Percentiles rank a stretch among this genome's conserved stretches.
phyloP scores from a whole-genome alignment of 2,329 filamentous ascomycete genomes.

The Ophiostoma sp. region DNA sequence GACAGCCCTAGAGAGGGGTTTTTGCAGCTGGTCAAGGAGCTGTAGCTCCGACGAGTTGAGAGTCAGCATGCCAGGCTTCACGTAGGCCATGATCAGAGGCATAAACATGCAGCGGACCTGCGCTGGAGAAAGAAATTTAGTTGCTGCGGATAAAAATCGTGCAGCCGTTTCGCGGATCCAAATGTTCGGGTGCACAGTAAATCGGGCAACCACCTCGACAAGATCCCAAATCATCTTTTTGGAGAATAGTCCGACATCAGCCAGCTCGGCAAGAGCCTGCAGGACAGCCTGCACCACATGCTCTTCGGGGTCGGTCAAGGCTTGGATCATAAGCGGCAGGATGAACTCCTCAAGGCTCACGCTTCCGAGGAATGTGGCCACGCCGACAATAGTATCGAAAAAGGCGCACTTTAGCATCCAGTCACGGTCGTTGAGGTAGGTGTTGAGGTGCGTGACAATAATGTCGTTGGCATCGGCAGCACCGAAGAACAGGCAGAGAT shows the following conservation, averaged over 20 bases:
- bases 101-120: slow-evolving; percentile 78
- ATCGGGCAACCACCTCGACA: slow-evolving; percentile 73
- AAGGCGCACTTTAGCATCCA: slow-evolving; percentile 97
- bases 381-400: slow-evolving; percentile 90
- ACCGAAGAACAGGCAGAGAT: slow-evolving; percentile 91
- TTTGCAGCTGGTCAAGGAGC: slow-evolving; percentile 76
- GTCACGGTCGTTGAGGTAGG: slow-evolving; percentile 91
- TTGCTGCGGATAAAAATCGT: slow-evolving; percentile 45
- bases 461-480: slow-evolving; percentile 90
- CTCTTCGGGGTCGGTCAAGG: slow-evolving; percentile 86
- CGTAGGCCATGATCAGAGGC: slow-evolving; percentile 73
- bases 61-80: slow-evolving; percentile 62
- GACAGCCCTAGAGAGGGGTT: slow-evolving; percentile 69
- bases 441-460: slow-evolving; percentile 92
- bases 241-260: slow-evolving; percentile 80
- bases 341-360: slow-evolving; percentile 92
- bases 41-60: slow-evolving; percentile 52
- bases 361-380: slow-evolving; percentile 83
- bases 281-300: slow-evolving; percentile 89
- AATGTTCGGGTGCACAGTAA: slow-evolving; percentile 87
- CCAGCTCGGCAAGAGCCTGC: slow-evolving; percentile 81
- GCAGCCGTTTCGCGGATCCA: slow-evolving; percentile 86
- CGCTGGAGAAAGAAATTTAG: slow-evolving; percentile 68
- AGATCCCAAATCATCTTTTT: slow-evolving; percentile 81
- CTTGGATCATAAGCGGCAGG: slow-evolving; percentile 90